phyloP scores from a whole-genome alignment of 2,329 filamentous ascomycete species.

The Talaromyces amestolkiae region DNA sequence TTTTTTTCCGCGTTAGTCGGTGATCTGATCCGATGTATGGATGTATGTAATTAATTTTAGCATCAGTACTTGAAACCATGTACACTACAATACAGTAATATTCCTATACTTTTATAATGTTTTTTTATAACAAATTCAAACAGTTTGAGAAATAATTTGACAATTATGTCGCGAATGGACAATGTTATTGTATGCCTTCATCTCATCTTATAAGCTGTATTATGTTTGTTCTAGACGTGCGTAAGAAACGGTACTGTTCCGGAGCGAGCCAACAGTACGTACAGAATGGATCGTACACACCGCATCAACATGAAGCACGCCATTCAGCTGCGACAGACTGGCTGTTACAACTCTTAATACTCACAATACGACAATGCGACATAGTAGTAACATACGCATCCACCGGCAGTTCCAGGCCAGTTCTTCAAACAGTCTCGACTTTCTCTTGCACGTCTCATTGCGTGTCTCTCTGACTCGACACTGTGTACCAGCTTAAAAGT shows the following conservation, averaged over 20 bases:
- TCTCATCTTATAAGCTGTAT: not conserved
- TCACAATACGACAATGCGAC: constrained; percentile 6
- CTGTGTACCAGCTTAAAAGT: not conserved
- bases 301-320: constrained; percentile 12
- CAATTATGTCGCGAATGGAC: not conserved
- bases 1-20: constrained; percentile 9
- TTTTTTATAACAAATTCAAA: not conserved
- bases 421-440: constrained; percentile 8
- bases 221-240: not conserved
- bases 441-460: not conserved
- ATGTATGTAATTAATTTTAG: constrained; percentile 12
- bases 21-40: constrained; percentile 17
- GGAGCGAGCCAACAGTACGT: not conserved
- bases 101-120: not conserved
- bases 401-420: constrained; percentile 7
- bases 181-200: not conserved
- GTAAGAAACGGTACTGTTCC: not conserved
- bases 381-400: constrained; percentile 11
- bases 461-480: not conserved
- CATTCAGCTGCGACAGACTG: not conserved
- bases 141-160: not conserved
- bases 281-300: constrained; percentile 6
- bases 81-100: constrained; percentile 1
- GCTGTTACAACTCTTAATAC: not conserved
- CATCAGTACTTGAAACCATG: not conserved